These are phyloP conservation scores for Sporobolomyces phaffii DNA, from an alignment of 768 basidiomycete species.

Conservation along the genomic window DNA sequence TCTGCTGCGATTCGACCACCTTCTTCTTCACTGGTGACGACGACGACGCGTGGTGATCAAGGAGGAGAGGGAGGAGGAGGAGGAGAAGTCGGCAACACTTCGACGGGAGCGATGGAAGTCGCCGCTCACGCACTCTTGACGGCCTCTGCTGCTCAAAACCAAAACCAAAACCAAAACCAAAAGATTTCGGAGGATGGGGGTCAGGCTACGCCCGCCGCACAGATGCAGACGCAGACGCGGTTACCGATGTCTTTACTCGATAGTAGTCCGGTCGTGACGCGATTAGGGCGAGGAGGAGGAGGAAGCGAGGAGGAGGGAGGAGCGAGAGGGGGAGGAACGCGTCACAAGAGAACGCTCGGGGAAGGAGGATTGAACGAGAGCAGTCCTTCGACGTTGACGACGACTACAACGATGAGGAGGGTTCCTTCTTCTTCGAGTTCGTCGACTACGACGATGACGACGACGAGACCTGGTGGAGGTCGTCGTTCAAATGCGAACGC, in stretches of 20 bases:
- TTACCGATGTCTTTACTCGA: constrained; percentile 7
- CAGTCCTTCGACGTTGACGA: background rate
- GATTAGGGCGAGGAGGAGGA: background rate
- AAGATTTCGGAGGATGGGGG: background rate
- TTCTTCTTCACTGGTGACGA: no score
- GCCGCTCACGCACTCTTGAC: constrained; percentile 31
- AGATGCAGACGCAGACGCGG: no score
- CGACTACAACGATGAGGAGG: background rate
- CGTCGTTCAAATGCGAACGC: no score
- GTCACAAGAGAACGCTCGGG: background rate
- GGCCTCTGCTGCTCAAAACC: background rate
- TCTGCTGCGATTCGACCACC: background rate
- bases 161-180: no score
- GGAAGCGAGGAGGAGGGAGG: background rate
- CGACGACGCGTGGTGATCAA: background rate
- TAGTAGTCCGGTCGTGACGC: constrained; percentile 19
- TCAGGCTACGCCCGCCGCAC: background rate
- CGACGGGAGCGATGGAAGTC: constrained; percentile 11
- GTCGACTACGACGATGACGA: background rate
- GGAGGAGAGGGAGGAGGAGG: background rate
- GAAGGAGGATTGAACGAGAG: background rate
- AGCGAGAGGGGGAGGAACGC: background rate
- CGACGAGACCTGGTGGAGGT: background rate
- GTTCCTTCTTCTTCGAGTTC: background rate
- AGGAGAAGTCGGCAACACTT: constrained; percentile 7